Evolutionary conservation across 768 basidiomycete genomes (phyloP), one percentile per base, ranked within the genome.

Genomic region (Leccinum uliginosum): DNA sequence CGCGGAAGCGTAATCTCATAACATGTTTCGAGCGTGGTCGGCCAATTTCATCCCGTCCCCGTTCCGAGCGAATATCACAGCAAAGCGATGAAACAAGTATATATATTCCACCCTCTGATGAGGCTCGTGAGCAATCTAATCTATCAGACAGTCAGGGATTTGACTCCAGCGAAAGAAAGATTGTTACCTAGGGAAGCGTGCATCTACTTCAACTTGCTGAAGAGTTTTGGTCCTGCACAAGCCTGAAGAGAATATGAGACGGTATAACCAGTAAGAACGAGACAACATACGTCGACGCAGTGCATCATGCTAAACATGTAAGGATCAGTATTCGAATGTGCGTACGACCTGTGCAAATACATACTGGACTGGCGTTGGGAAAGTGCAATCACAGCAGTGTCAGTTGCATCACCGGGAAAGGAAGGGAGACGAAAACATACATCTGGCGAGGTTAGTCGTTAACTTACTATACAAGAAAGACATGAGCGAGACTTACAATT

Each of bases 211-310:
- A 95, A 81, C 75, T 91, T 89, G 70, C 82, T 70, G 77, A 92
- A 94, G 49, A 96, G 75, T 74, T 87, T 91, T 66, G 92, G 90
- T 55, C 84, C 91, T 59, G 84, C 82, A 63, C 81, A 63, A 78
- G 62, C 73, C 75, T 78, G 73, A 49, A 24, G 5, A 54, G 26
- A 58, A 11, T 44, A 54, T 62, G 54, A 64, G 55, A 35, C 10
- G 4, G n/a, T n/a, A 7, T 8, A 2, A 19, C 26, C 3, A 26
- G 27, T 10, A n/a, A 23, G 29, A 52, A 30, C 23, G 6, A 29
- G 26, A 38, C 4, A 40, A 78, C 88, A 56, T 76, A 92, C 91
- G 63, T 94, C 91, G 54, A 86, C 89, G 67, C 91, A 94, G 77
- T 94, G 93, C 91, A 94, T 94, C 85, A 92, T 82, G 75, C 87